Percentiles rank a stretch among this genome's conserved stretches.
Conservation (phyloP, 2,329 filamentous ascomycete genomes). For the Aspergillus sp. region DNA sequence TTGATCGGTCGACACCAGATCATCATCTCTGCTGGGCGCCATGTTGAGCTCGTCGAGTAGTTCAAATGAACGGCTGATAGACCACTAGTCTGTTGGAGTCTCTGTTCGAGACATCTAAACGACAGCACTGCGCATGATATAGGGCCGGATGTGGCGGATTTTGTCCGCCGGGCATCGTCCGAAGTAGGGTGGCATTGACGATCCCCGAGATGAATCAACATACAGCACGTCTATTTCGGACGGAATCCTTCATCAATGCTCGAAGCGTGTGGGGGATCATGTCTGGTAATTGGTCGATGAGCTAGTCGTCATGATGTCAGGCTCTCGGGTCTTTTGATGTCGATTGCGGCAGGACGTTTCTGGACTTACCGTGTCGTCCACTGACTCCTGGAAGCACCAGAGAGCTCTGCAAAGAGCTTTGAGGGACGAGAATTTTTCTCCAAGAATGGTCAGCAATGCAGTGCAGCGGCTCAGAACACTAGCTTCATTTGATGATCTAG, state of each 20-base stretch:
- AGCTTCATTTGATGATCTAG: neutral
- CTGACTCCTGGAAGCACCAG: slow-evolving; percentile 5
- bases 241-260: neutral
- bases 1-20: neutral
- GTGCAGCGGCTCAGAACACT: slow-evolving; percentile 15
- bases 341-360: too few relatives aligned
- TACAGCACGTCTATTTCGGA: neutral
- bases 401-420: slow-evolving; percentile 15
- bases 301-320: neutral
- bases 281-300: neutral
- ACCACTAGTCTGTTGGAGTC: neutral
- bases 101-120: neutral
- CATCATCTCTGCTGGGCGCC: neutral
- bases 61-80: neutral
- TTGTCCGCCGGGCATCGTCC: too few relatives aligned
- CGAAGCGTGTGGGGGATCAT: neutral
- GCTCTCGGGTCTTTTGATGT: too few relatives aligned
- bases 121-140: too few relatives aligned
- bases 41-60: neutral
- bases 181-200: neutral
- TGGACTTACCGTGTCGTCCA: neutral
- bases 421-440: slow-evolving; percentile 14
- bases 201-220: neutral
- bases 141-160: too few relatives aligned
- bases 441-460: slow-evolving; percentile 14